Evolutionary conservation across 257 asterid genomes (phyloP).

Genomic region (Eucommia ulmoides): DNA sequence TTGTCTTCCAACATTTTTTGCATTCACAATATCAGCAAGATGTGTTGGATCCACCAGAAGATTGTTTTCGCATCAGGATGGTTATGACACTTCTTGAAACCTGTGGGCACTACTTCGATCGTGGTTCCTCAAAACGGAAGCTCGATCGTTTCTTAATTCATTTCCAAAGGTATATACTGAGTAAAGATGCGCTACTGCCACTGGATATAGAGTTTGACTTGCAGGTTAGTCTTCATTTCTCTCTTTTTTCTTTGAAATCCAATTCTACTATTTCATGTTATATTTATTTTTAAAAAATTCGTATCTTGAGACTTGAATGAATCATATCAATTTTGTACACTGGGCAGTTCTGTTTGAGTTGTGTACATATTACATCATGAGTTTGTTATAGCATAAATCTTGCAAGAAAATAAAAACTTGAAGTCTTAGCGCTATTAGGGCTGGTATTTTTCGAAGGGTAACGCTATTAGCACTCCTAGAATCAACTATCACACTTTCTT

Average conservation of each 20-base stretch:
- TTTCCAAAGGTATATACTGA: conserved; percentile 83
- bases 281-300: no score
- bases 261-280: no score
- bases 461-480: no score
- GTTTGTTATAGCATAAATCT: no score
- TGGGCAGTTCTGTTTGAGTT: no score
- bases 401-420: no score
- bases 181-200: conserved; percentile 74
- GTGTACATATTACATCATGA: no score
- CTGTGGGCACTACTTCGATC: conserved; percentile 95
- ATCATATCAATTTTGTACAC: no score
- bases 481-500: no score
- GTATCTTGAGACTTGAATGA: no score
- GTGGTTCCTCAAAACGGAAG: conserved; percentile 95
- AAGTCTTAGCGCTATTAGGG: no score
- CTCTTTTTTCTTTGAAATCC: neutral
- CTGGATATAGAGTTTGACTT: conserved; percentile 94
- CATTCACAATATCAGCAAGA: conserved; percentile 58
- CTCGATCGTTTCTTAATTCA: conserved; percentile 91
- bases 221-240: conserved; percentile 52
- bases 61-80: conserved; percentile 93
- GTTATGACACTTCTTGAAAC: conserved; percentile 89
- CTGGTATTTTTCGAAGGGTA: no score
- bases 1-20: conserved; percentile 11
- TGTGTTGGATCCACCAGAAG: conserved; percentile 89